Evolutionary conservation across 805 yeast genomes (phyloP), one percentile per base, ranked within the genome.

Genomic region (Pichia membranifaciens): DNA sequence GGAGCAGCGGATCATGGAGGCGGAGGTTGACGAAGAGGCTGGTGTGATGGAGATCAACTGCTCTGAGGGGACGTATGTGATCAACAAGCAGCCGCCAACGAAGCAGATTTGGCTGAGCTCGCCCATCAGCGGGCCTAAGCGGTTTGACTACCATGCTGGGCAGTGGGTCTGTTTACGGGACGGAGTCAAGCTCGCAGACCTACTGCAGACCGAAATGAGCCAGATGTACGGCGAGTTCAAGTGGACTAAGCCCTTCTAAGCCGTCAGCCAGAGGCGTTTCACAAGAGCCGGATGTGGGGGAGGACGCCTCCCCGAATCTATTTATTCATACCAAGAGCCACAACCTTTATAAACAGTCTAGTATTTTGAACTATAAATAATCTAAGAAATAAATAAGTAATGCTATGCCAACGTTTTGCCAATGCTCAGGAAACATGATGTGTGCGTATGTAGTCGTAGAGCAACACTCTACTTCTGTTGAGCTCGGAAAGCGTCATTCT

Each of bases 1-100:
- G 53, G 63, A 61, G 3, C 52, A 56, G 12, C 51, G 58, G 18
- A 52, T 61, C n/a, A 59, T 63, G 4, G 76, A 77, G 28, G 65
- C 87, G n/a, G 89, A 85, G 62, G 75, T 82, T 49, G 88, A 93
- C 66, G 75, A 84, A 59, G 69, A 86, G 51, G 75, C 65, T 6
- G 99, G 99, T 7, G 97, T 93, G 8, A 65, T 93, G 66, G 81
- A 91, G 1, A 63, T 93, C 48, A 78, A 73, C 6, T 87, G 91
- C 3, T 76, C 81, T 1, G 70, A 72, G 16, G 98, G 97, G 1
- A 77, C 90, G 0, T 93, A 93, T 61, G 96, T 93, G 25, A 82
- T 93, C 60, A 93, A 93, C 70, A 91, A 89, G 61, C 98, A 93
- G 67, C 99, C 99, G 1, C 97, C 99, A 3, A 93, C 89, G 67